Conservation (phyloP, 1,139 yeast species). For the Kurtzmaniella quercitrusa region DNA sequence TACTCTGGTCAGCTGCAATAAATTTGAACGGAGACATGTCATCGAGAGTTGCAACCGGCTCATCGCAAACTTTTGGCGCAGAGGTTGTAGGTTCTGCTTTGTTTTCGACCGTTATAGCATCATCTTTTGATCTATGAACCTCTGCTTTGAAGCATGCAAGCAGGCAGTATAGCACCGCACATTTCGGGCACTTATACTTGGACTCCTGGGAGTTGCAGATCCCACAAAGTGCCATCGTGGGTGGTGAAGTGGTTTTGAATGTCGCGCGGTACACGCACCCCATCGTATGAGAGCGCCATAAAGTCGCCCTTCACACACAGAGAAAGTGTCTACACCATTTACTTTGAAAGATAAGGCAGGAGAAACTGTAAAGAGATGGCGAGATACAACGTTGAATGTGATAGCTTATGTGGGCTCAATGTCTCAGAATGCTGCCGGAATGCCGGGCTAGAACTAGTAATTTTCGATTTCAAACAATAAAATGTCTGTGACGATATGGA, state of each 20-base stretch:
- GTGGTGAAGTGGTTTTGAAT: too few relatives aligned
- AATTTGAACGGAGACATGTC: not conserved
- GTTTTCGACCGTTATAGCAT: not conserved
- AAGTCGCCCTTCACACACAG: too few relatives aligned
- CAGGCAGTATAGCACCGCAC: slow-evolving; percentile 47
- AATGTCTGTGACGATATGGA: not conserved
- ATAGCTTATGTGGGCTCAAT: too few relatives aligned
- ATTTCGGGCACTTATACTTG: slow-evolving; percentile 63
- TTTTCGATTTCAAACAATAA: not conserved
- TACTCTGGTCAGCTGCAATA: slow-evolving; percentile 25
- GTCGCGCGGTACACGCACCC: too few relatives aligned
- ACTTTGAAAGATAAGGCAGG: too few relatives aligned
- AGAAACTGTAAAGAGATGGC: too few relatives aligned
- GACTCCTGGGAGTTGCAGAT: slow-evolving; percentile 39
- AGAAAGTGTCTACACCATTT: too few relatives aligned
- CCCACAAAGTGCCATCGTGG: slow-evolving; percentile 24
- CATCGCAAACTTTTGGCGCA: not conserved
- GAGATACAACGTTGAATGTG: not conserved
- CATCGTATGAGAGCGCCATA: too few relatives aligned
- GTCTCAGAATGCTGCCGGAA: not conserved
- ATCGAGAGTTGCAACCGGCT: not conserved
- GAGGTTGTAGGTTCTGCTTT: not conserved
- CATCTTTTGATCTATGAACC: not conserved
- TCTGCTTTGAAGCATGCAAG: slow-evolving; percentile 50
- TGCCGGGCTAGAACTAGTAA: not conserved